phyloP scores from a whole-genome alignment of 208 protist genomes.

The Herpetomonas muscarum region DNA sequence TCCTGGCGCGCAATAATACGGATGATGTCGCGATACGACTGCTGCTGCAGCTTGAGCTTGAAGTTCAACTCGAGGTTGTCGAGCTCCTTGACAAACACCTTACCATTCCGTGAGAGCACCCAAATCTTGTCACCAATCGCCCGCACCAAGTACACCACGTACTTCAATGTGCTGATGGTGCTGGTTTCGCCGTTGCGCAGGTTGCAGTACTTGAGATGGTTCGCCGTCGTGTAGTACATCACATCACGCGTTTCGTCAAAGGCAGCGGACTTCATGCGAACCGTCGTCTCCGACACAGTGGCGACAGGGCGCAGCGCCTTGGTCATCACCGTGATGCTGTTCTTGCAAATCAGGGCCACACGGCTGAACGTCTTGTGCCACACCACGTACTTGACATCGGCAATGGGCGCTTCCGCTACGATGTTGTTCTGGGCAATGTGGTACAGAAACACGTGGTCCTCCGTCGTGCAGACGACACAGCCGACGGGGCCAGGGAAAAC shows the following conservation, averaged over 20 bases:
- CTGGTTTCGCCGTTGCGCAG: conserved; percentile 92
- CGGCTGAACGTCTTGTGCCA: conserved; percentile 91
- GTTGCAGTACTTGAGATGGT: conserved; percentile 98
- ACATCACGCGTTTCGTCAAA: conserved; percentile 92
- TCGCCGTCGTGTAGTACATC: conserved; percentile 97
- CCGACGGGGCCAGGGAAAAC: conserved; percentile 77
- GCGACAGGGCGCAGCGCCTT: conserved; percentile 89
- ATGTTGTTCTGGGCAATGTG: conserved; percentile 92
- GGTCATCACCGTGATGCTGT: conserved; percentile 86
- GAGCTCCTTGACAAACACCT: conserved; percentile 80
- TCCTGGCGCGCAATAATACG: conserved; percentile 91
- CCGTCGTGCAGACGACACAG: conserved; percentile 70
- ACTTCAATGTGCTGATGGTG: conserved; percentile 96
- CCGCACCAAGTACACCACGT: conserved; percentile 93
- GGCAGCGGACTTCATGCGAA: conserved; percentile 94
- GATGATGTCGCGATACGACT: conserved; percentile 92
- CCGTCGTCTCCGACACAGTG: conserved; percentile 88
- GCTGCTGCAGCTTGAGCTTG: conserved; percentile 94
- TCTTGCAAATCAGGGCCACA: conserved; percentile 92
- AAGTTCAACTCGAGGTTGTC: conserved; percentile 96
- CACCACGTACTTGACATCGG: conserved; percentile 90
- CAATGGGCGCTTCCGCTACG: conserved; percentile 56
- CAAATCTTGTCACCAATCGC: conserved; percentile 86
- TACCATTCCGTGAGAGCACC: conserved; percentile 90
- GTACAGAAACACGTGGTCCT: conserved; percentile 91